Base-by-base conservation (phyloP, 2,329 filamentous ascomycete genomes). In the Penicillium sclerotiorum region DNA sequence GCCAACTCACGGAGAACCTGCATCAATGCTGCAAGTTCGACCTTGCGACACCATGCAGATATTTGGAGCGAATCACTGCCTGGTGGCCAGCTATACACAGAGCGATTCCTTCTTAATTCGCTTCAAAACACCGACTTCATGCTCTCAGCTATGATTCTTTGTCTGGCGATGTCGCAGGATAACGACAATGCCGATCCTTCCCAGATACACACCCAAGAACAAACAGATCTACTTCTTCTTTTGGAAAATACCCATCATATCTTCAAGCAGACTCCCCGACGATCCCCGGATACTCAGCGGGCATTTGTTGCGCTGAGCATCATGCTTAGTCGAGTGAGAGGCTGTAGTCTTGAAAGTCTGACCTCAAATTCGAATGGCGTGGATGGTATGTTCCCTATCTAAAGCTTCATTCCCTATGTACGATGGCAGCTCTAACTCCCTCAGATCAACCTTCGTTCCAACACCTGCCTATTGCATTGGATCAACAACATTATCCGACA, bases 121-220 rank as follows among this genome's bases (percentile, higher is more conserved):
- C 67, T 86, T 4, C 77, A 79, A 9, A 76, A 82, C 44, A 81
- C 85, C 43, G 83, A 87, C 60, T 86, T 82, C 43, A 68, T 87
- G 44, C 74, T 86, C 2, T 82, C 83, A 0, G 77, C 80, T 47
- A 83, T 84, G 76, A 76, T 86, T 12, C 60, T 87, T 3, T 85
- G 81, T 53, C 68, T 86, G 28, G 66, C 66, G 20, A 37, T 67
- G 11, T 64, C 59, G 1, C 60, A 61, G 32, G 55, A 58, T n/a
- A 54, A 56, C 25, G 51, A 58, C 21, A 50, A 49, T 18, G 50
- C 40, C 1, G 33, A 38, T 27, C n/a, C 36, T 8, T 27, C 45
- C 36, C 45, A 49, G 18, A 13, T 56, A 37, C 20, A 30, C 21
- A 21, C 32, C 3, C 38, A 52, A 3, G 43, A 55, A 41, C 58